Conservation (phyloP, 2,329 filamentous ascomycete species). For the Nannizzia gypsea region DNA sequence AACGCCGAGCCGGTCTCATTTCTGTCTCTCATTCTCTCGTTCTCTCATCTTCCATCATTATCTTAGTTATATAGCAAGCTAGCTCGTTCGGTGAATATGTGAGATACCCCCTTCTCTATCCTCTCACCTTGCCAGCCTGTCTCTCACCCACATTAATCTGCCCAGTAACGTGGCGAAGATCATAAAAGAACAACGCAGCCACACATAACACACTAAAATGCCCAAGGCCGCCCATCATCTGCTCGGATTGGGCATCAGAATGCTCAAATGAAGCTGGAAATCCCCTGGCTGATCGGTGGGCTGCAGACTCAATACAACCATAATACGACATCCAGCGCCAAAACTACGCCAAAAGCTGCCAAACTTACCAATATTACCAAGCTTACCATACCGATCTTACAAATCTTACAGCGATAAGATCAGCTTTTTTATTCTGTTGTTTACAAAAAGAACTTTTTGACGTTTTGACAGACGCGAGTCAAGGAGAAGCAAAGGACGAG, state of each 20-base stretch:
- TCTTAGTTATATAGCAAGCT: too few species aligned
- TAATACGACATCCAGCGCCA: neutral
- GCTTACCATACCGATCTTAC: slow-evolving; percentile 2
- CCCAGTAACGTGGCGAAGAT: neutral
- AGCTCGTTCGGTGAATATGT: neutral
- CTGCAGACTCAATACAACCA: neutral
- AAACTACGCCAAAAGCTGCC: neutral
- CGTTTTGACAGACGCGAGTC: too few species aligned
- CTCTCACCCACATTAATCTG: too few species aligned
- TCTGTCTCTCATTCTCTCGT: too few species aligned
- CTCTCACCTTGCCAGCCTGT: too few species aligned
- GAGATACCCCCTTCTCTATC: neutral
- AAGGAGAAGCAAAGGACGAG: too few species aligned
- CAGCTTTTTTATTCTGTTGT: neutral
- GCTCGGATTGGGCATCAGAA: slow-evolving; percentile 1
- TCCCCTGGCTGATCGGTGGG: neutral
- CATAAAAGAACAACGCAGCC: neutral
- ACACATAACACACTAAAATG: neutral
- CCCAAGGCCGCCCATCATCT: neutral
- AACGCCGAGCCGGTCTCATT: slow-evolving; percentile 1
- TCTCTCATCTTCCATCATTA: too few species aligned
- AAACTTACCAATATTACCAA: neutral
- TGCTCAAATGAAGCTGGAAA: neutral
- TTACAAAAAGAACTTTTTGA: neutral
- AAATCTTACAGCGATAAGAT: neutral